Evolutionary conservation across 805 yeast species (phyloP).

Genomic region (Saturnispora sanitii): DNA sequence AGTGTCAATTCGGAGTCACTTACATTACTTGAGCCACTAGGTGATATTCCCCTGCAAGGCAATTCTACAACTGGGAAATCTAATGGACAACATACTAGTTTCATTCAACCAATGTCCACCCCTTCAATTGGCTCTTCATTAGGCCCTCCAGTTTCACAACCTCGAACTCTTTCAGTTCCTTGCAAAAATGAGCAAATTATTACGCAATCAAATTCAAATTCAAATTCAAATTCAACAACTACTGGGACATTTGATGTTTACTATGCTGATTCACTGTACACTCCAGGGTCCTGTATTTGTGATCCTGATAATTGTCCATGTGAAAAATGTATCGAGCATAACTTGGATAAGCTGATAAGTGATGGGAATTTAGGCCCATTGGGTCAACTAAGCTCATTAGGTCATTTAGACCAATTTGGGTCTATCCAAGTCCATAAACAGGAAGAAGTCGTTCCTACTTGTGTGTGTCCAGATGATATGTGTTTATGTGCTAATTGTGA

Average conservation of each 20-base stretch:
- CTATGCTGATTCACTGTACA: conserved; percentile 25
- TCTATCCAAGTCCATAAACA: conserved; percentile 19
- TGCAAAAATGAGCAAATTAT: too few species aligned
- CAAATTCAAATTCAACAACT: background rate
- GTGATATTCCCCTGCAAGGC: conserved; percentile 25
- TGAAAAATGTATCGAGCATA: conserved; percentile 25
- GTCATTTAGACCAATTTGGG: conserved; percentile 12
- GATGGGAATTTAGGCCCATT: background rate
- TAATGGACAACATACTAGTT: too few species aligned
- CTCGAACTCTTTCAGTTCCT: too few species aligned
- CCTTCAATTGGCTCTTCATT: too few species aligned
- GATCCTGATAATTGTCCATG: conserved; percentile 26
- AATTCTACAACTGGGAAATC: too few species aligned
- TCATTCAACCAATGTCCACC: too few species aligned
- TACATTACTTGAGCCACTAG: conserved; percentile 26
- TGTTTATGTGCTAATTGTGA: conserved; percentile 29
- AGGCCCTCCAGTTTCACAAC: too few species aligned
- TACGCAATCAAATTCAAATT: background rate
- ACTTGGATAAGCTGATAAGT: conserved; percentile 7
- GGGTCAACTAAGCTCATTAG: too few species aligned
- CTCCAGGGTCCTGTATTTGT: conserved; percentile 29
- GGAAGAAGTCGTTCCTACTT: conserved; percentile 11
- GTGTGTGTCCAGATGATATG: conserved; percentile 25
- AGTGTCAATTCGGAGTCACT: conserved; percentile 28
- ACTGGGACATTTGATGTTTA: conserved; percentile 23